Base-by-base conservation (phyloP, 148 eudicot species). In the Vaccinium darrowii region DNA sequence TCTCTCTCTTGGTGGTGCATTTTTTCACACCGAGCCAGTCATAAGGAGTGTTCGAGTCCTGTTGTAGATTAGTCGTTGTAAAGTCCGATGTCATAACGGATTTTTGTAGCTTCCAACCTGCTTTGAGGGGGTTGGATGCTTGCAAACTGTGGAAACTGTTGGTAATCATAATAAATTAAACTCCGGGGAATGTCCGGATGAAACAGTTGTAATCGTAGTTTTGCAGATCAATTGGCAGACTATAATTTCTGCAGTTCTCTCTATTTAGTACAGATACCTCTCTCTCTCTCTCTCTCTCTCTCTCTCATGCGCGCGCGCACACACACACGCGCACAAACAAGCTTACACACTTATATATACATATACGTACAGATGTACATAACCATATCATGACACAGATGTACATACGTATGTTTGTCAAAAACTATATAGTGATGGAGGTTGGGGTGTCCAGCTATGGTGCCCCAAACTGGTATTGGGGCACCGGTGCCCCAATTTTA, bases 121-220 rank as follows among this genome's bases (percentile, higher is more conserved):
- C 16, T 79, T 79, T 54, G 56, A 56, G 65, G 81, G 57, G 62
- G 82, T 79, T 18, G 43, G 47, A 30, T 79, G 65, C 63, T 25
- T 14, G 49, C 56, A 62, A 33, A 58, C 83, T 39, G 73, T 81
- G 57, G 36, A 78, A 27, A 25, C 30, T 78, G 21, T 23, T 23
- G 51, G 80, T 77, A 23, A 18, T 52, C 15, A 78, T 49, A 47
- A 52, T 49, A 47, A 76, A 49, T 10, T 15, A 13, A 52, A 74
- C 13, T 78, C 33, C 52, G 36, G 36, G 33, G 60, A 78, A 23
- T 49, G 60, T 51, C 23, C 10, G 13, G 30, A 76, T 76, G 79
- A 49, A 49, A 76, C 65, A 43, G 47, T 43, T 43, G 47, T 4
- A 43, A 43, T 18, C 6, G 63, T 58, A 58, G 63, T 58, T 58